Conservation (phyloP, 1,284 basidiomycete genomes). For the Ceratorhiza oryzae-sativae region DNA sequence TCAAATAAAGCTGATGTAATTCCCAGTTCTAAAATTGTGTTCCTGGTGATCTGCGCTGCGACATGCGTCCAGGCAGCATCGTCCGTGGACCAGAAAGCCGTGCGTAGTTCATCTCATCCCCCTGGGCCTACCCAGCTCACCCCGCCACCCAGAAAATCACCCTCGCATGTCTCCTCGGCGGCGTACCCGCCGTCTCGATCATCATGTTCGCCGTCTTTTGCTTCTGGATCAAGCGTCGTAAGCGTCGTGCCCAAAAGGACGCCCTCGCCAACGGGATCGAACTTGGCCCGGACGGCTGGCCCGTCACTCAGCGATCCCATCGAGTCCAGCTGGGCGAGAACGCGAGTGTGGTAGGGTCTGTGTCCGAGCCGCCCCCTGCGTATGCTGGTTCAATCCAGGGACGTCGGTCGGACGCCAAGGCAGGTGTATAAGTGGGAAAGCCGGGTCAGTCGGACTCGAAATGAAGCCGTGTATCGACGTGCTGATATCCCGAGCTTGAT, state of each 20-base stretch:
- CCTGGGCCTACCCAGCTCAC: neutral
- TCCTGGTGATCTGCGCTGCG: conserved; percentile 28
- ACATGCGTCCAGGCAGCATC: conserved; percentile 23
- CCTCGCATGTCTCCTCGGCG: conserved; percentile 35
- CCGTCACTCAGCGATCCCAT: conserved; percentile 1
- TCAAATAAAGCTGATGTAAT: neutral
- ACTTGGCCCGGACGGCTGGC: conserved; percentile 30
- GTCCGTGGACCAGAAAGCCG: conserved; percentile 8
- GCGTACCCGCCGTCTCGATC: conserved; percentile 28
- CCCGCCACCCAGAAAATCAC: conserved; percentile 25
- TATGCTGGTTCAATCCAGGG: conserved; percentile 4
- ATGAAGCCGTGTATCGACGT: too few species aligned
- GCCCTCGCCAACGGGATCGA: conserved; percentile 35
- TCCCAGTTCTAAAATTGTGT: neutral
- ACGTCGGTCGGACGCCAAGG: conserved; percentile 3
- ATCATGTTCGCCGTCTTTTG: conserved; percentile 32
- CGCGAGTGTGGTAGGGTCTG: neutral
- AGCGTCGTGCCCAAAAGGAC: conserved; percentile 32
- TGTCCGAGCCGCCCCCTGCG: conserved; percentile 10
- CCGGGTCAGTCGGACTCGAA: neutral
- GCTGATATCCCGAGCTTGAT: neutral
- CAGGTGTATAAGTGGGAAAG: neutral
- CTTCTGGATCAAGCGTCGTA: conserved; percentile 29
- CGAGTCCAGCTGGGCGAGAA: neutral
- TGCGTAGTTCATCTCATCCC: conserved; percentile 6